Evolutionary conservation across 306 rosid species (phyloP).

Genomic region (Lathyrus oleraceus): DNA sequence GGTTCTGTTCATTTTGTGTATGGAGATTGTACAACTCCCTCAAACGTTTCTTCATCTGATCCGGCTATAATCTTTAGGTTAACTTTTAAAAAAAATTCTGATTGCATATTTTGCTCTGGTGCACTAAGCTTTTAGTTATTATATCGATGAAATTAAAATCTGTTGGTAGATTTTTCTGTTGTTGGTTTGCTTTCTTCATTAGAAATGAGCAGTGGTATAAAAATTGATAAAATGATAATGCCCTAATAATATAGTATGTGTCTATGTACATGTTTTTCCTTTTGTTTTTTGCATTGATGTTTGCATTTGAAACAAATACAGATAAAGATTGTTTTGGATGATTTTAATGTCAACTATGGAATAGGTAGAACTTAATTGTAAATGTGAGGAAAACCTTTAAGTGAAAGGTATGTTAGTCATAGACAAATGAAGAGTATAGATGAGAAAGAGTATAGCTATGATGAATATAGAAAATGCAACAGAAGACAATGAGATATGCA

Average conservation of each 20-base stretch:
- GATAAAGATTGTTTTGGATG: neutral
- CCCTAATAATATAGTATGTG: neutral
- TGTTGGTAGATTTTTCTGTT: neutral
- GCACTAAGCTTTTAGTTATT: slow-evolving; percentile 16
- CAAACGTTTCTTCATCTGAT: slow-evolving; percentile 56
- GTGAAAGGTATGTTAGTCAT: neutral
- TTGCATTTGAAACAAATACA: neutral
- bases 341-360: neutral
- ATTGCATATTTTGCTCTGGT: slow-evolving; percentile 17
- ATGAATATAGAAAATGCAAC: slow-evolving; percentile 3
- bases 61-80: slow-evolving; percentile 77
- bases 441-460: neutral
- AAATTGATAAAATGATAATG: neutral
- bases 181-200: slow-evolving; percentile 6
- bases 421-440: neutral
- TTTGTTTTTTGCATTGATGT: neutral
- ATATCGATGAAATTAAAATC: slow-evolving; percentile 8
- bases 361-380: neutral
- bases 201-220: neutral
- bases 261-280: neutral
- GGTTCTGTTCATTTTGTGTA: slow-evolving; percentile 83
- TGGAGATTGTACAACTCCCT: slow-evolving; percentile 87
- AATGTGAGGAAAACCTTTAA: neutral
- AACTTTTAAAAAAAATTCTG: slow-evolving; percentile 15
- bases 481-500: neutral